phyloP scores from a whole-genome alignment of 345 rosid species.

The Citrus trifoliata region DNA sequence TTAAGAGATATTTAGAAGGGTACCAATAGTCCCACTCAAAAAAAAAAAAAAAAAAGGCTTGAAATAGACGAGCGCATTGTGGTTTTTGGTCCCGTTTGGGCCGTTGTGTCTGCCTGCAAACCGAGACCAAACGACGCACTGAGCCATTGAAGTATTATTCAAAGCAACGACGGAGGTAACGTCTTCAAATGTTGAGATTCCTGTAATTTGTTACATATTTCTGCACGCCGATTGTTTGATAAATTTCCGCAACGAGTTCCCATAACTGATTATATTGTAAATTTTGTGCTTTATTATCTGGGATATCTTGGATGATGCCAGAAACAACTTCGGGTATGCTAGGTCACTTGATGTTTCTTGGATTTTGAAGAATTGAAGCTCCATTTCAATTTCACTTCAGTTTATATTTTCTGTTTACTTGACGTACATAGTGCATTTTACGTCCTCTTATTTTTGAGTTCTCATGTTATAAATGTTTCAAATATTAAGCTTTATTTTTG shows the following conservation, averaged over 20 bases:
- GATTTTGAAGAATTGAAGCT: not conserved
- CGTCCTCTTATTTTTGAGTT: not conserved
- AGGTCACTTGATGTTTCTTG: not conserved
- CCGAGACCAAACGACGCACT: not conserved
- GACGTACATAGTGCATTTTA: not conserved
- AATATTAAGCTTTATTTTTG: not conserved
- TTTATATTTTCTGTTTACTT: not conserved
- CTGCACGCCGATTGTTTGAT: not conserved
- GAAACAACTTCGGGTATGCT: not conserved
- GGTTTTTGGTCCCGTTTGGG: not conserved
- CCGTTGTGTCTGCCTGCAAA: not conserved
- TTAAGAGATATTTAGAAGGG: too few relatives aligned
- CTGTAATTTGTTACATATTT: not conserved
- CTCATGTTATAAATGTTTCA: not conserved
- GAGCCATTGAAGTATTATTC: too few relatives aligned
- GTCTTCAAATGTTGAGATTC: not conserved
- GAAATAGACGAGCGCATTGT: not conserved
- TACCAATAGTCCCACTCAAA: too few relatives aligned
- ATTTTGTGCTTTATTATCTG: not conserved
- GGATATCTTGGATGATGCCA: constrained; percentile 5
- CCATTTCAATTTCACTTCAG: not conserved
- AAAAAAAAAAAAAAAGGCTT: too few relatives aligned
- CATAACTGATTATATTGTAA: not conserved
- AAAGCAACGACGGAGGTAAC: not conserved
- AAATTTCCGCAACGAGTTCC: not conserved